These are phyloP conservation scores for Ceratocystiopsis sp. DNA, from an alignment of 2,329 filamentous ascomycete genomes.

Conservation along the genomic window DNA sequence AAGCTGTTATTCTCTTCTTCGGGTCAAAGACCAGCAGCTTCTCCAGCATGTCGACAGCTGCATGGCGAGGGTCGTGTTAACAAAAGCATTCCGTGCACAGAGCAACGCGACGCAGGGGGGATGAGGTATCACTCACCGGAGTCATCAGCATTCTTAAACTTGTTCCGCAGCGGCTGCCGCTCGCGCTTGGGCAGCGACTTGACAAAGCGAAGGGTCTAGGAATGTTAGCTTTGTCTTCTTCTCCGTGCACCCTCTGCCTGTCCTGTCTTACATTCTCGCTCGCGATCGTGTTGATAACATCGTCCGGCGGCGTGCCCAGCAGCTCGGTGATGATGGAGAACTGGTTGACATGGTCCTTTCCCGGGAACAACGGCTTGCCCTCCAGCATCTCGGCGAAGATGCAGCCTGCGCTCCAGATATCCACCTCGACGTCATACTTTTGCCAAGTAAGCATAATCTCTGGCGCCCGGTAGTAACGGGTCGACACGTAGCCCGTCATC, in stretches of 20 bases:
- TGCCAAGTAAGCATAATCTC: constrained; percentile 99
- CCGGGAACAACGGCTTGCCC: constrained; percentile 93
- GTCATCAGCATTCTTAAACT: constrained; percentile 91
- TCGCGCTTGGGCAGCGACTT: constrained; percentile 93
- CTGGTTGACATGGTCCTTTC: constrained; percentile 98
- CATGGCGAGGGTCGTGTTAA: neutral
- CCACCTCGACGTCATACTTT: constrained; percentile 98
- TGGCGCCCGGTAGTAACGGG: constrained; percentile 92
- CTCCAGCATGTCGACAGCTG: constrained; percentile 86
- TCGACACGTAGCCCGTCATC: constrained; percentile 99
- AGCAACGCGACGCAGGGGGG: neutral
- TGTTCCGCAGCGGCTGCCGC: constrained; percentile 67
- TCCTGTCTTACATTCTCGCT: constrained; percentile 68
- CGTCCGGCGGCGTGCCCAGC: constrained; percentile 86
- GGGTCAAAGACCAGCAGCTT: constrained; percentile 97
- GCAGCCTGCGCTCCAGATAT: constrained; percentile 98
- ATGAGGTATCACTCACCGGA: constrained; percentile 41
- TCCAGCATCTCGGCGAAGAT: constrained; percentile 99
- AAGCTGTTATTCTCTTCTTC: constrained; percentile 82
- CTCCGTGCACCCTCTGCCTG: constrained; percentile 7
- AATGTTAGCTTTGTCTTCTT: too few relatives aligned
- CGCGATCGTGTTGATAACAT: constrained; percentile 96
- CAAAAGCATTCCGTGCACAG: neutral
- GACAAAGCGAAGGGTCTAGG: constrained; percentile 82
- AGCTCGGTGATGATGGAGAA: constrained; percentile 99